Evolutionary conservation across 192 early-diverging fungal genomes (phyloP), one percentile per base, ranked within the genome.

Genomic region (Podila minutissima): DNA sequence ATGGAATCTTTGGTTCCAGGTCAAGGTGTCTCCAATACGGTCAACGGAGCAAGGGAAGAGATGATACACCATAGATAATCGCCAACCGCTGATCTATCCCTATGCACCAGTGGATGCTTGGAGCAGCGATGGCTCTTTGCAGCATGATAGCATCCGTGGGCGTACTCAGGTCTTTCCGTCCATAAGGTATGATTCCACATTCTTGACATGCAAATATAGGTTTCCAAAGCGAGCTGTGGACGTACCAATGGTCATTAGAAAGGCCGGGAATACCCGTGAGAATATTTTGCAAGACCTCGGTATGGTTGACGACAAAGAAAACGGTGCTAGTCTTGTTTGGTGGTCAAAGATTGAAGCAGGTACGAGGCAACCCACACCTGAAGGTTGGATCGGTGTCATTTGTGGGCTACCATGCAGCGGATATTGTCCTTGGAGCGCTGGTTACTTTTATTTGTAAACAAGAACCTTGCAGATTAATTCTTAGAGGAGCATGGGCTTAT

Each of bases 211-310:
- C 29, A 29, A 29, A 29, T 29, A 3, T 29, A 29, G 29, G 29
- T 29, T 0, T 32, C 60, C 69, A 13, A 35, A 69, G 17, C 83
- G 74, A n/a, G 85, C 86, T 4, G 77, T 91, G 33, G 90, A 91
- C 71, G 86, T 89, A 1, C 90, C 89, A 1, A 48, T 91, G 17
- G 90, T 91, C 0, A 86, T 89, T 38, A 74, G 90, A 8, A 87
- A 87, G 60, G 83, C 72, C 11, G 69, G 74, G 26, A 85, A 58
- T 41, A 74, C 81, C 2, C 78, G 87, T n/a, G 82, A 88, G 29
- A 67, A 68, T 22, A 88, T 88, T 3, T 63, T 89, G 8, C 38
- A 71, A 7, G 74, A 74, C 13, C 78, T 91, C 11, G 82, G 78
- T 11, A 86, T 91, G 46, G 84, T 88, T 6, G 69, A 50, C 62